A percentile compares a stretch with the other conserved stretches of the same genome.
These are phyloP conservation scores for Peronosclerospora sorghi DNA, from an alignment of 352 stramenopile genomes.

Conservation along the genomic window DNA sequence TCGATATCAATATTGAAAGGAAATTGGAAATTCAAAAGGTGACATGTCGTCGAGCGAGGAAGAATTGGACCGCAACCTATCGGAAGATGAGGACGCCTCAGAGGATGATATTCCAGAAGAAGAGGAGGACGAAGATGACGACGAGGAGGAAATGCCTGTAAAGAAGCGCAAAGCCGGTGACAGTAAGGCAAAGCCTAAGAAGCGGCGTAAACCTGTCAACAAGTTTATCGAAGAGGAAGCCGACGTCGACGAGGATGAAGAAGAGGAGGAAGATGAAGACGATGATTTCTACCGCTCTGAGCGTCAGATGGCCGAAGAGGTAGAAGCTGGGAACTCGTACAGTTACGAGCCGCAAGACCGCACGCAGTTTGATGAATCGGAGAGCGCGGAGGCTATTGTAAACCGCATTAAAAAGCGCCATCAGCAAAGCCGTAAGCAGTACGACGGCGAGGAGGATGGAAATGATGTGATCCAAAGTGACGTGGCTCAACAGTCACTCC, in stretches of 20 bases:
- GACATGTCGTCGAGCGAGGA: constrained; percentile 84
- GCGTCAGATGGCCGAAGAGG: constrained; percentile 68
- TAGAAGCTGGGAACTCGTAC: constrained; percentile 45
- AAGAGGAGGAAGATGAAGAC: constrained; percentile 79
- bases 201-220: constrained; percentile 73
- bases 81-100: constrained; percentile 62
- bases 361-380: constrained; percentile 62
- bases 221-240: constrained; percentile 86
- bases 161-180: constrained; percentile 73
- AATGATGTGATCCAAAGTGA: constrained; percentile 77
- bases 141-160: constrained; percentile 38
- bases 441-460: constrained; percentile 77
- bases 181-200: constrained; percentile 72
- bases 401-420: constrained; percentile 84
- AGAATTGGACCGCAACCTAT: constrained; percentile 74
- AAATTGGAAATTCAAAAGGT: constrained; percentile 4
- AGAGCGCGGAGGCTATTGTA: constrained; percentile 77
- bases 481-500: constrained; percentile 77
- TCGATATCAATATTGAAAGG: constrained; percentile 10
- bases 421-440: constrained; percentile 75
- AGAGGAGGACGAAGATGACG: constrained; percentile 39
- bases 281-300: constrained; percentile 72
- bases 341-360: constrained; percentile 71
- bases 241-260: constrained; percentile 80
- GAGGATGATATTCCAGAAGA: constrained; percentile 72